Evolutionary conservation across 2,329 filamentous ascomycete species (phyloP).

Genomic region (Hansfordia pulvinata): DNA sequence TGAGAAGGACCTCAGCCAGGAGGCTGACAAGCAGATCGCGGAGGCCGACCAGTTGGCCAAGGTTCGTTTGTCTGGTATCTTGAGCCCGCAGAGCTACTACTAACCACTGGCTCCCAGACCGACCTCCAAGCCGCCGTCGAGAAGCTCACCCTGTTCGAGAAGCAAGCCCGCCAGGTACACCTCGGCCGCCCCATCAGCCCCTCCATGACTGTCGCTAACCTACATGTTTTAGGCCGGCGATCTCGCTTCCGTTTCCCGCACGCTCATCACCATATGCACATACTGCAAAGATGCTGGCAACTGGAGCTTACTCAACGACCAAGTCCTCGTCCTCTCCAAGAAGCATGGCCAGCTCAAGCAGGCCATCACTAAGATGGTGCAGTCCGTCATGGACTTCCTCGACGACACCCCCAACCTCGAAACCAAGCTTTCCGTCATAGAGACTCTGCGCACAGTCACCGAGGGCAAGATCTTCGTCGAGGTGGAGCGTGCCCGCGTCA

Average conservation of each 20-base stretch:
- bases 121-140: conserved; percentile 83
- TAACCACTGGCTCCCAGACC: conserved; percentile 28
- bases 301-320: conserved; percentile 92
- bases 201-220: too few species aligned
- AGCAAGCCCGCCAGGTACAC: conserved; percentile 86
- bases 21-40: conserved; percentile 81
- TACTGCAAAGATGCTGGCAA: conserved; percentile 87
- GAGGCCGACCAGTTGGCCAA: conserved; percentile 84
- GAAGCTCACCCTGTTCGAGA: conserved; percentile 84
- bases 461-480: conserved; percentile 99
- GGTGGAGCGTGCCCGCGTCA: conserved; percentile 91
- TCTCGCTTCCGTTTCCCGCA: conserved; percentile 82
- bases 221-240: conserved; percentile 89
- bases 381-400: conserved; percentile 86
- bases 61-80: conserved; percentile 32
- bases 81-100: conserved; percentile 1
- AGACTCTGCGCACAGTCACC: conserved; percentile 88
- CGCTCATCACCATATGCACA: conserved; percentile 79
- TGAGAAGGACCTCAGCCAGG: conserved; percentile 98
- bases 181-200: too few species aligned
- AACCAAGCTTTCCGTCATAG: conserved; percentile 84
- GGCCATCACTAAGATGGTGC: conserved; percentile 97
- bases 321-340: conserved; percentile 90
- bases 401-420: conserved; percentile 75
- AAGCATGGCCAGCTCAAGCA: conserved; percentile 99